phyloP scores from a whole-genome alignment of 108 stramenopile species.

The Parietichytrium sp. region DNA sequence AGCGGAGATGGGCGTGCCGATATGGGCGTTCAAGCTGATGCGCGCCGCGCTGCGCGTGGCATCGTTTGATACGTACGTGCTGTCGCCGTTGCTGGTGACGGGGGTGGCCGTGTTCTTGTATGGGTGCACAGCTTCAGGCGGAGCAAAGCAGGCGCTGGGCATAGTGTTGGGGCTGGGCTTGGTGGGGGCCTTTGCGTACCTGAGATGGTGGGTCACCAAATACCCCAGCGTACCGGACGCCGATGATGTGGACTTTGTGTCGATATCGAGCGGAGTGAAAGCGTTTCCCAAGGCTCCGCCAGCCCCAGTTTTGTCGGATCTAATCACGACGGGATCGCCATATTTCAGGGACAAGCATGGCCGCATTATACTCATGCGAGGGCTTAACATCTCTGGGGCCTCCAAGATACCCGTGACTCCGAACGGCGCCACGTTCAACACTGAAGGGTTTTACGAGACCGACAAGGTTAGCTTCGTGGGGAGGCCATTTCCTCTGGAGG shows the following conservation, averaged over 20 bases:
- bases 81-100: neutral
- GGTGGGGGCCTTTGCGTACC: neutral
- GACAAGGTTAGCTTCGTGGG: constrained; percentile 46
- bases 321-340: neutral
- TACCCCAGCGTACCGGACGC: neutral
- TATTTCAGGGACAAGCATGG: constrained; percentile 46
- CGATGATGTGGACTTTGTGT: constrained; percentile 15
- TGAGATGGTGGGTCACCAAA: neutral
- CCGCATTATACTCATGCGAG: constrained; percentile 45
- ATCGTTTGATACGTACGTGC: neutral
- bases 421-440: neutral
- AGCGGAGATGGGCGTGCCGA: constrained; percentile 29
- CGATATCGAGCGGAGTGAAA: neutral
- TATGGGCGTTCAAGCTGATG: neutral
- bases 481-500: constrained; percentile 54
- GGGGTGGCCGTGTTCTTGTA: neutral
- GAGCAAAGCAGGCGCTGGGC: no score
- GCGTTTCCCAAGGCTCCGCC: neutral
- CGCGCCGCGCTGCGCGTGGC: neutral
- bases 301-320: neutral
- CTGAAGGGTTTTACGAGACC: neutral
- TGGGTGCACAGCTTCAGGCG: neutral
- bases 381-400: constrained; percentile 52
- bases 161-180: neutral
- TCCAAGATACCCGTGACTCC: constrained; percentile 48